Evolutionary conservation across 2,329 filamentous ascomycete species (phyloP).

Genomic region (Magnaporthales sp.): DNA sequence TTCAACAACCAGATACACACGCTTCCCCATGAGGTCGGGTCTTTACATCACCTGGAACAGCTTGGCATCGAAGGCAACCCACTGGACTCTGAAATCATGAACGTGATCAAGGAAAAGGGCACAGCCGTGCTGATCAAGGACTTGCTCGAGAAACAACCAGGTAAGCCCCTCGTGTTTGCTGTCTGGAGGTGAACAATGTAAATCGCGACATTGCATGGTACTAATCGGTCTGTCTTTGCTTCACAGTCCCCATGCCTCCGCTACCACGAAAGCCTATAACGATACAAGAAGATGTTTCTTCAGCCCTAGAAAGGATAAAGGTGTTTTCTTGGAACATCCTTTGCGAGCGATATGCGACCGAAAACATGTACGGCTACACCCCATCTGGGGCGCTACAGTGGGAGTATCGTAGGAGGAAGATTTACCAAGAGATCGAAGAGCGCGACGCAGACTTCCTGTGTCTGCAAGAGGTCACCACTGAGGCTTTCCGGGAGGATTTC

Average conservation of each 20-base stretch:
- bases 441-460: slow-evolving; percentile 84
- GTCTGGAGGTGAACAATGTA: background rate
- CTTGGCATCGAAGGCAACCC: slow-evolving; percentile 91
- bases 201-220: background rate
- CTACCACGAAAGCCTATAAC: slow-evolving; percentile 67
- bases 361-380: slow-evolving; percentile 81
- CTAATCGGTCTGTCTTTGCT: background rate
- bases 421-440: slow-evolving; percentile 71
- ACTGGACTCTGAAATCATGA: slow-evolving; percentile 65
- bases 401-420: slow-evolving; percentile 77
- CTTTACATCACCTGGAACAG: slow-evolving; percentile 78
- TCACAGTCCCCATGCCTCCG: slow-evolving; percentile 66
- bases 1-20: slow-evolving; percentile 85
- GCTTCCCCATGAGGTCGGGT: slow-evolving; percentile 80
- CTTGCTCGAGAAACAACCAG: slow-evolving; percentile 74
- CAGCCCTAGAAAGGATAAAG: slow-evolving; percentile 62
- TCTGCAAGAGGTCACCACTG: slow-evolving; percentile 86
- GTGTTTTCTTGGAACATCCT: slow-evolving; percentile 93
- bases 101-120: slow-evolving; percentile 77
- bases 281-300: slow-evolving; percentile 58
- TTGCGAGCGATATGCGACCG: slow-evolving; percentile 86
- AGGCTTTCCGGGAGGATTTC: slow-evolving; percentile 88
- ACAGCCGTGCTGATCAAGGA: slow-evolving; percentile 77
- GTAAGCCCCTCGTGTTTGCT: slow-evolving; percentile 43
- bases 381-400: slow-evolving; percentile 73